A percentile compares a stretch with the other conserved stretches of the same genome.
Evolutionary conservation across 805 yeast genomes (phyloP).

Genomic region (Metschnikowia sp.): DNA sequence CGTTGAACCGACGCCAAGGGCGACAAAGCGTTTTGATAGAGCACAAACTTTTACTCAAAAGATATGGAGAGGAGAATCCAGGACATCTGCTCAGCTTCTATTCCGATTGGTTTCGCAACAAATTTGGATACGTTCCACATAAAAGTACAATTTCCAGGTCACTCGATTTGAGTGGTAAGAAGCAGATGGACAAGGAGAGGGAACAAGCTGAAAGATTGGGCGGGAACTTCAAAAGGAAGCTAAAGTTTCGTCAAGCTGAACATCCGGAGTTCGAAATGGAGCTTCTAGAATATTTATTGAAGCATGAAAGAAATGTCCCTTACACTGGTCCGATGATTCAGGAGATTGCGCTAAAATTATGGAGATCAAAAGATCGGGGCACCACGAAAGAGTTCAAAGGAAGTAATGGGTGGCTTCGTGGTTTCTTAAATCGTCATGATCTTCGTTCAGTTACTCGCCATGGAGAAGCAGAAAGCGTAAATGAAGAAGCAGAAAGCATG

Average conservation of each 20-base stretch:
- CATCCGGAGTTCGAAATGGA: not conserved
- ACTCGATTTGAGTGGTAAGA: not conserved
- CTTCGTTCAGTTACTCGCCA: too few relatives aligned
- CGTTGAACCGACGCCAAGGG: too few relatives aligned
- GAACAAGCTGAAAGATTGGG: not conserved
- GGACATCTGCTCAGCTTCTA: too few relatives aligned
- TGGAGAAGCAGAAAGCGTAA: too few relatives aligned
- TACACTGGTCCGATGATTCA: not conserved
- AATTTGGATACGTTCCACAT: not conserved
- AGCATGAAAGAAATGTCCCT: not conserved
- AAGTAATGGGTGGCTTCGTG: too few relatives aligned
- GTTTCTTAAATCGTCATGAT: too few relatives aligned
- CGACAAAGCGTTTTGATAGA: too few relatives aligned
- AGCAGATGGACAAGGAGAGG: not conserved
- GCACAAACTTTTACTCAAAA: too few relatives aligned
- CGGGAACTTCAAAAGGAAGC: not conserved
- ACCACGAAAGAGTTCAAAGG: too few relatives aligned
- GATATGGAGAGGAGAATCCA: too few relatives aligned
- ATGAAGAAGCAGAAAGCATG: too few relatives aligned
- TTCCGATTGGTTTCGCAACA: not conserved
- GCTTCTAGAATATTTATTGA: not conserved
- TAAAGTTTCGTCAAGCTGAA: not conserved
- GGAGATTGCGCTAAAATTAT: not conserved
- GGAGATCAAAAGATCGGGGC: not conserved
- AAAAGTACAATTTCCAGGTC: not conserved